These are phyloP conservation scores for Ogataea minuta DNA, from an alignment of 805 yeast species.

Conservation along the genomic window DNA sequence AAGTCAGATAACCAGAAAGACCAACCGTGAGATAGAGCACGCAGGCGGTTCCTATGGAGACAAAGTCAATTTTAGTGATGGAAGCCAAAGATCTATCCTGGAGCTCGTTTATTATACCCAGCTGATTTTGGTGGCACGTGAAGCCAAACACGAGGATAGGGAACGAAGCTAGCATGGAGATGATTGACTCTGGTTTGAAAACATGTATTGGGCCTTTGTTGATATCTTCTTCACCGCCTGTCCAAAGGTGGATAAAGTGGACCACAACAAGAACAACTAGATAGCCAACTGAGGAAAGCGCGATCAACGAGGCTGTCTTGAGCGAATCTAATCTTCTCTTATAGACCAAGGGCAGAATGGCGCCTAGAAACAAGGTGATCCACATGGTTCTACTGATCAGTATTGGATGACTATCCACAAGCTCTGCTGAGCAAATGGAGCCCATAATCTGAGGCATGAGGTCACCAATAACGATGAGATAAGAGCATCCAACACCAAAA, in stretches of 20 bases:
- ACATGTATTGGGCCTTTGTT: conserved; percentile 50
- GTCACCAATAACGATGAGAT: conserved; percentile 69
- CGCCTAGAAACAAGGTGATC: conserved; percentile 57
- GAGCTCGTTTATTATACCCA: conserved; percentile 82
- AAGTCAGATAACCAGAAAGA: conserved; percentile 77
- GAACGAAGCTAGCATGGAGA: conserved; percentile 63
- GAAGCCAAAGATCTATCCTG: conserved; percentile 48
- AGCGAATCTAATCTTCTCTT: conserved; percentile 75
- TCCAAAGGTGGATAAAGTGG: conserved; percentile 63
- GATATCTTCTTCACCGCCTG: conserved; percentile 53
- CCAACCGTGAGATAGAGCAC: conserved; percentile 71
- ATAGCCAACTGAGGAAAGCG: conserved; percentile 77
- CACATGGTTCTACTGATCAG: conserved; percentile 51
- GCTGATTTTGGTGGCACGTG: conserved; percentile 96
- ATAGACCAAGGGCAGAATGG: conserved; percentile 64
- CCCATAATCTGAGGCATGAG: conserved; percentile 59
- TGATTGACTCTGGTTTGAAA: conserved; percentile 44
- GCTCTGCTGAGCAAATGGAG: conserved; percentile 24
- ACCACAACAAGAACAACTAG: conserved; percentile 67
- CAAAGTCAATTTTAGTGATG: conserved; percentile 45
- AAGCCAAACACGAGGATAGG: conserved; percentile 94
- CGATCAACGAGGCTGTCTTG: conserved; percentile 81
- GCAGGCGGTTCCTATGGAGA: conserved; percentile 61
- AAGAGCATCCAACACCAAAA: conserved; percentile 68
- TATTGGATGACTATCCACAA: conserved; percentile 19